Base-by-base conservation (phyloP, 371 early-diverging fungal species). In the Mortierella sp. region DNA sequence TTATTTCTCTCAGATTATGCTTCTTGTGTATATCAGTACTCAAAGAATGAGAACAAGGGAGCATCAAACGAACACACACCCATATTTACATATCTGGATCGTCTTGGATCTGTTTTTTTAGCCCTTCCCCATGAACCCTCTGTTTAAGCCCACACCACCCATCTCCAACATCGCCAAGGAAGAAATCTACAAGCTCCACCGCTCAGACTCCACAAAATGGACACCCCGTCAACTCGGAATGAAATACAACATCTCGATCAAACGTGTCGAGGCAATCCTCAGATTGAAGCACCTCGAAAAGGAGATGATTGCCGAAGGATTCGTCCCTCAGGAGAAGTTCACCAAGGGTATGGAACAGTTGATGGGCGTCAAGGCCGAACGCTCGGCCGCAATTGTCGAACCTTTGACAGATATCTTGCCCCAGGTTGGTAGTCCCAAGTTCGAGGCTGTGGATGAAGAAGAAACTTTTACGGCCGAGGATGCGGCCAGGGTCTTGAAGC, bases 41-140 rank as follows among this genome's bases (percentile, higher is more conserved):
- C 30, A 46, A 27, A 6, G 4, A n/a, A n/a, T n/a, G n/a, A n/a
- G 17, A 9, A 34, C 4, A 24, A 6, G 37, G 6, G 7, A 50
- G n/a, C n/a, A n/a, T n/a, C n/a, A n/a, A n/a, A n/a, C n/a, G n/a
- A n/a, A n/a, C n/a, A 39, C n/a, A 53, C 41, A 9, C 12, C 9
- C 2, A 6, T 55, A 8, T 31, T 43, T 43, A 1, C 4, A 56
- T 42, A 19, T 34, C 60, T 50, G n/a, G 23, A 56, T 55, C 51
- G n/a, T n/a, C n/a, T n/a, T n/a, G n/a, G n/a, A n/a, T 14, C 19
- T 12, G 34, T 47, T 3, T 11, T 39, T 19, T 27, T 80, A 91
- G 83, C 96, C 96, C 23, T 96, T 96, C 82, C 96, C 96, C 7
- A 87, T 93, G 84, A 96, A 96, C 69, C 95, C 94, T 32, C 78